phyloP scores from a whole-genome alignment of 805 yeast species.

The Lachancea nothofagi region DNA sequence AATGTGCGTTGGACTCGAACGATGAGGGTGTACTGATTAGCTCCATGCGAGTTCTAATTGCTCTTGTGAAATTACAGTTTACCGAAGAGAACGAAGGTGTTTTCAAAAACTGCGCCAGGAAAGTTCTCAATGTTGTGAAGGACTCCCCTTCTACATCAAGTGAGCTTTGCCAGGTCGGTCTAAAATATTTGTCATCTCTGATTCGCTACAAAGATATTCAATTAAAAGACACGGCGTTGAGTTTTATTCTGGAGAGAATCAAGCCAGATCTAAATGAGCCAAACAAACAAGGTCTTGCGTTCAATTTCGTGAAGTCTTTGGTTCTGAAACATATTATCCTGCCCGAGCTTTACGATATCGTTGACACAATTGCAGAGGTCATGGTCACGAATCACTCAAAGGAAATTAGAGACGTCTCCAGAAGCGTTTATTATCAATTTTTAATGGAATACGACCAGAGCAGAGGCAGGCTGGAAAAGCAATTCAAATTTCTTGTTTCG shows the following conservation, averaged over 20 bases:
- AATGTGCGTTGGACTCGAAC: slow-evolving; percentile 52
- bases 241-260: slow-evolving; percentile 64
- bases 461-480: slow-evolving; percentile 73
- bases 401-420: slow-evolving; percentile 76
- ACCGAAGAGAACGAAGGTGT: slow-evolving; percentile 40
- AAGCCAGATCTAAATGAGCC: slow-evolving; percentile 90
- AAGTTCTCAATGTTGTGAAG: slow-evolving; percentile 56
- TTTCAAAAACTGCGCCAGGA: slow-evolving; percentile 57
- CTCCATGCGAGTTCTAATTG: slow-evolving; percentile 55
- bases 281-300: slow-evolving; percentile 79
- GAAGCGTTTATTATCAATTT: slow-evolving; percentile 78
- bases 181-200: slow-evolving; percentile 66
- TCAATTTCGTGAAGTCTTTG: slow-evolving; percentile 75
- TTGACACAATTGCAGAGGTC: slow-evolving; percentile 73
- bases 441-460: slow-evolving; percentile 95
- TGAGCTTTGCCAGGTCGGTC: slow-evolving; percentile 73
- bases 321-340: slow-evolving; percentile 65
- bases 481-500: slow-evolving; percentile 70
- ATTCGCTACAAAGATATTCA: slow-evolving; percentile 64
- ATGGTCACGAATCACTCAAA: slow-evolving; percentile 87
- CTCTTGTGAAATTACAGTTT: slow-evolving; percentile 58
- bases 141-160: slow-evolving; percentile 73
- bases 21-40: slow-evolving; percentile 75
- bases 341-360: slow-evolving; percentile 85
- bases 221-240: slow-evolving; percentile 64